Conservation (phyloP, 2,329 filamentous ascomycete genomes). For the Cladobotryum mycophilum region DNA sequence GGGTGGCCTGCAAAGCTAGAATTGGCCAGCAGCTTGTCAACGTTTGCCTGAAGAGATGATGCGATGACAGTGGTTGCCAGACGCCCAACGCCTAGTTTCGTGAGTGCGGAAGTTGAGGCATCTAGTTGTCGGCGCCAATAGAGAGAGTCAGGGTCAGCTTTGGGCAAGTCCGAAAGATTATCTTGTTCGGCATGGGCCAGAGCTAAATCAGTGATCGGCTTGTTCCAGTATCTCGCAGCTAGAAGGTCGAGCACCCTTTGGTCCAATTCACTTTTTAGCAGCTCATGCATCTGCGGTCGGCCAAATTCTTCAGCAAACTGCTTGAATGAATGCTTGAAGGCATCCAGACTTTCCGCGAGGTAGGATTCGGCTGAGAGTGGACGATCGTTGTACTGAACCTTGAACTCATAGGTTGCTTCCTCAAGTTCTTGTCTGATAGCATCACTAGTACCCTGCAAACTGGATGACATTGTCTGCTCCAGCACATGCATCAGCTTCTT, state of each 20-base stretch:
- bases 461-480: constrained; percentile 94
- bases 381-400: constrained; percentile 97
- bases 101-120: constrained; percentile 81
- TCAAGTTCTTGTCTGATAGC: constrained; percentile 92
- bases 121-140: constrained; percentile 96
- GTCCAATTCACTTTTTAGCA: constrained; percentile 88
- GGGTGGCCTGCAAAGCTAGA: constrained; percentile 88
- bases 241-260: constrained; percentile 91
- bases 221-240: constrained; percentile 95
- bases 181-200: constrained; percentile 62
- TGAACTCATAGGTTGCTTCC: constrained; percentile 97
- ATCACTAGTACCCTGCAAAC: constrained; percentile 80
- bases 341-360: constrained; percentile 86
- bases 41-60: constrained; percentile 74
- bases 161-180: constrained; percentile 70
- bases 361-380: constrained; percentile 94
- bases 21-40: constrained; percentile 69
- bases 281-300: constrained; percentile 76
- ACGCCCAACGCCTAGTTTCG: constrained; percentile 88
- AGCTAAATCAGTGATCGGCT: constrained; percentile 78
- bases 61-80: constrained; percentile 89
- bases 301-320: constrained; percentile 87
- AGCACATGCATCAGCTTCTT: constrained; percentile 97
- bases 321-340: constrained; percentile 97
- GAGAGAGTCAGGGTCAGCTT: constrained; percentile 73